Base-by-base conservation (phyloP, 192 early-diverging fungal species). In the Entophlyctis luteolus region DNA sequence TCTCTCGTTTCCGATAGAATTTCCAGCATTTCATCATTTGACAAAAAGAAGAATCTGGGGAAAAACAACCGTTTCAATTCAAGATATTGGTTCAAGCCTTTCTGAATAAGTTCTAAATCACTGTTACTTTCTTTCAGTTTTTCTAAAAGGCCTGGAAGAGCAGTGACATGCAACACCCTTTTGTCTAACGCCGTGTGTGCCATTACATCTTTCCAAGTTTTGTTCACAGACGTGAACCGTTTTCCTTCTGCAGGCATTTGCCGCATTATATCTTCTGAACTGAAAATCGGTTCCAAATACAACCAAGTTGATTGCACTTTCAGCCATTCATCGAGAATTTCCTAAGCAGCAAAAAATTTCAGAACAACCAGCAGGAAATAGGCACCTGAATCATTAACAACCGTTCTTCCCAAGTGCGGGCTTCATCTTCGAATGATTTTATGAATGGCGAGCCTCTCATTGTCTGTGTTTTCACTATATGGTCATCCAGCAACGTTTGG, bases 1-100 rank as follows among this genome's bases (percentile, higher is more conserved):
- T 85, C 84, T 20, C 84, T 58, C 0, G 84, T 85, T 56, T 85
- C 84, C 1, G 84, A 84, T 37, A 85, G 55, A 42, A 85, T 85
- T 56, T 85, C 84, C 14, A 85, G 62, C 82, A 85, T 85, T 75
- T 85, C 84, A 63, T 85, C 84, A 67, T 85, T 85, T 33, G 84
- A 85, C 35, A 85, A 70, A 67, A 85, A 85, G 69, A 85, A 85
- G 54, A 85, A 85, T 45, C 84, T 75, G 2, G 84, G 84, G 65
- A 85, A 85, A 65, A 68, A 85, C 0, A 85, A 54, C 12, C 84
- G 66, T 65, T 85, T 85, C 39, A 85, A 58, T 48, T 85, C 84
- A 14, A 85, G 65, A 56, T 85, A 85, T 59, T 85, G 84, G 69
- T 85, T 85, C 12, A 85, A 69, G 10, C 84, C 84, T 67, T 85